phyloP scores from a whole-genome alignment of 1,284 basidiomycete genomes.

The Sporisorium sorghi region DNA sequence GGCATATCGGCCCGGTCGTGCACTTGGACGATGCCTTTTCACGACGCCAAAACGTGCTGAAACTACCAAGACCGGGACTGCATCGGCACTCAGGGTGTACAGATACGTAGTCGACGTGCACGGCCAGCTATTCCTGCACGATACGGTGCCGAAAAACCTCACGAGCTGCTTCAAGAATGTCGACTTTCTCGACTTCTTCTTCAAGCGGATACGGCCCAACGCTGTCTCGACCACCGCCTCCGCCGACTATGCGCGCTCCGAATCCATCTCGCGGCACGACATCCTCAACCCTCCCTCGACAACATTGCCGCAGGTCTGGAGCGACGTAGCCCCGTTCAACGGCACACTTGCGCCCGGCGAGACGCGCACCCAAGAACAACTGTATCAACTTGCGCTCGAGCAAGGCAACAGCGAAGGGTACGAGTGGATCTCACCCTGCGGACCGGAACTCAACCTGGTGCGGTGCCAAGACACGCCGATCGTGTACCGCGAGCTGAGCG shows the following conservation, averaged over 20 bases:
- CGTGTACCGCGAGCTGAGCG: constrained; percentile 63
- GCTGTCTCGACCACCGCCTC: constrained; percentile 14
- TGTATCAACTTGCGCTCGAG: constrained; percentile 14
- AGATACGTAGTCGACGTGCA: constrained; percentile 67
- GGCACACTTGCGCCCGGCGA: constrained; percentile 15
- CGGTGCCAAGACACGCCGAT: constrained; percentile 65
- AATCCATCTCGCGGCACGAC: constrained; percentile 31
- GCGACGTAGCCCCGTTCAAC: constrained; percentile 28
- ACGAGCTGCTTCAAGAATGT: constrained; percentile 60
- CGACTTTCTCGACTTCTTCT: constrained; percentile 61
- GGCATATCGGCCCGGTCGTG: no score
- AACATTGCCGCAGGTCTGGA: constrained; percentile 23
- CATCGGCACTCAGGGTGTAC: constrained; percentile 53
- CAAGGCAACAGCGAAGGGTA: constrained; percentile 52
- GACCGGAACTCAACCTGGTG: constrained; percentile 65
- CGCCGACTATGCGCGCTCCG: constrained; percentile 7
- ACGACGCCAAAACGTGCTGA: not conserved
- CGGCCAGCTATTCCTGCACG: constrained; percentile 68
- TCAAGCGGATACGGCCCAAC: constrained; percentile 42
- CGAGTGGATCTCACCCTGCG: constrained; percentile 65
- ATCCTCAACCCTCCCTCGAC: constrained; percentile 14
- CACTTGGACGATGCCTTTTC: not conserved
- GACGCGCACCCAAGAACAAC: constrained; percentile 12
- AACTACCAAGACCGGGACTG: no score
- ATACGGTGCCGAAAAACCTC: constrained; percentile 66